These are phyloP conservation scores for Trifolium repens DNA, from an alignment of 306 rosid genomes.

Conservation along the genomic window DNA sequence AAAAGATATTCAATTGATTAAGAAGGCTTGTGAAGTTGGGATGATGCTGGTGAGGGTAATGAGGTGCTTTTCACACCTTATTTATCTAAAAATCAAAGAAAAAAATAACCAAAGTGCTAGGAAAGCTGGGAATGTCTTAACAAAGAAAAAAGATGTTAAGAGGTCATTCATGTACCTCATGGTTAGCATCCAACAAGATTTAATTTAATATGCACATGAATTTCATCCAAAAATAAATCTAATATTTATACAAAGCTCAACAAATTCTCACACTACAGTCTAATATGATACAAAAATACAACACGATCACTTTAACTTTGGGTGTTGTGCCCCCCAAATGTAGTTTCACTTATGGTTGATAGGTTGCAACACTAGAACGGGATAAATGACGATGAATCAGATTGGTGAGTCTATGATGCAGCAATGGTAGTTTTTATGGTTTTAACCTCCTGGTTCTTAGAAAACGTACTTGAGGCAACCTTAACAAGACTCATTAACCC, in stretches of 20 bases:
- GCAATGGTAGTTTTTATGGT: not conserved
- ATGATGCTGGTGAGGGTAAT: no score
- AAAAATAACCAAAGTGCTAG: no score
- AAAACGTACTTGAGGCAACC: not conserved
- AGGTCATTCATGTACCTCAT: no score
- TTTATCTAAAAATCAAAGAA: no score
- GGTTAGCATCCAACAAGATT: no score
- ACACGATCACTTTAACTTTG: not conserved
- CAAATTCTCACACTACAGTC: not conserved
- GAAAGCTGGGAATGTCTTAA: no score
- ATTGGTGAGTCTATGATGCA: not conserved
- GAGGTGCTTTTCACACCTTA: no score
- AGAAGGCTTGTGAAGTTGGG: no score
- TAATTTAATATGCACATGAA: not conserved
- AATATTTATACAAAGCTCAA: not conserved
- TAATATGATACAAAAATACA: not conserved
- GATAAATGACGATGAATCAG: not conserved
- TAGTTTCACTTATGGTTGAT: not conserved
- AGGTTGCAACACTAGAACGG: not conserved
- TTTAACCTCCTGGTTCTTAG: not conserved
- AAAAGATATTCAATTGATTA: no score
- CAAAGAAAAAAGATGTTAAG: no score
- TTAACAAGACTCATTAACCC: not conserved
- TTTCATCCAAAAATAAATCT: not conserved
- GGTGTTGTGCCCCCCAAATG: not conserved